Base-by-base conservation (phyloP, 78 protist species). In the Bigelowiella natans region DNA sequence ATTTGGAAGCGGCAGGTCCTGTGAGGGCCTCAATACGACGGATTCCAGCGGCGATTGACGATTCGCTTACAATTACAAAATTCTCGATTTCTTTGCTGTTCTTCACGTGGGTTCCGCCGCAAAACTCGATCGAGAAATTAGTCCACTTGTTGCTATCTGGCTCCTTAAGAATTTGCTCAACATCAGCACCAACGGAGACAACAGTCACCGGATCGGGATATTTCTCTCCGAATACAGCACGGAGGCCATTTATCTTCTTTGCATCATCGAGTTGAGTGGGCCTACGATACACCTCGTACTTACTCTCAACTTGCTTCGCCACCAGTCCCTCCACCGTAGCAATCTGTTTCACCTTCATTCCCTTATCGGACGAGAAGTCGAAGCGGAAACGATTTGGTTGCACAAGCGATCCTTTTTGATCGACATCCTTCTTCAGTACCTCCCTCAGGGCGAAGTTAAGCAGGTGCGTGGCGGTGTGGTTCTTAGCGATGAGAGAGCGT, bases 121-220 rank as follows among this genome's bases (percentile, higher is more conserved):
- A 96, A 89, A 96, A 94, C 91, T 97, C 91, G 31, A 85, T 37
- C 31, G 88, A 85, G 92, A 37, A 90, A 1, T 1, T 31, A 37
- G 0, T 7, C 92, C 92, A 90, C 85, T 90, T 30, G 11, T 0
- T 3, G 7, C 0, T 0, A 39, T 90, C 39, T 39, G 92, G 89
- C 36, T 29, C 30, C 0, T 0, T 36, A n/a, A 90, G 11, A 39
- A 90, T 38, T 38, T 82, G 29, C 18, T 94, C 95, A 28, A 95
- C 94, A 0, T 82, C n/a, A n/a, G 31, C 0, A 30, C 97, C 98
- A n/a, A 97, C 92, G 1, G 97, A 92, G 18, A 97, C 95, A 3
- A 97, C 97, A 36, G 96, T 90, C 37, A 97, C 98, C 40, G 97
- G 98, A 86, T 96, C 97, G 39, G 98, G 99, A 93, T 97, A 97